phyloP scores from a whole-genome alignment of 805 yeast genomes.

The Metschnikowia chrysomelidarum region DNA sequence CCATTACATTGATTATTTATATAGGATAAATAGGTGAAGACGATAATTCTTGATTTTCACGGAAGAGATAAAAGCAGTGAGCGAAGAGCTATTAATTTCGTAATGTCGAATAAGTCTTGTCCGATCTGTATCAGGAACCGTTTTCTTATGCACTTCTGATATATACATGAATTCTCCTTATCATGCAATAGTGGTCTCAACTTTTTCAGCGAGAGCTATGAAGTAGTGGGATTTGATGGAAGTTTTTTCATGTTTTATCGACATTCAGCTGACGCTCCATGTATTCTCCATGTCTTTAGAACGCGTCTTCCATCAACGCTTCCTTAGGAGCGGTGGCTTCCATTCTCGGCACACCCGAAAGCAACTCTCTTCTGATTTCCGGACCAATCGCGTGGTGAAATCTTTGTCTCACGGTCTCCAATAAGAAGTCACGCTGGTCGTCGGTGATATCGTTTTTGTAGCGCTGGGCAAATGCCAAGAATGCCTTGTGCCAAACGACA shows the following conservation, averaged over 20 bases:
- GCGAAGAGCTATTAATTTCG: no score
- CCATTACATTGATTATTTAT: slow-evolving; percentile 4
- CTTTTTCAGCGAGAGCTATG: no score
- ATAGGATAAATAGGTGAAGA: background rate
- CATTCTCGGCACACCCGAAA: slow-evolving; percentile 77
- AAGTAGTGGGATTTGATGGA: no score
- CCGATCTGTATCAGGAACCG: no score
- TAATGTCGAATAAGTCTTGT: no score
- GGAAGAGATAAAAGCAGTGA: no score
- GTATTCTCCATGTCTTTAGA: slow-evolving; percentile 21
- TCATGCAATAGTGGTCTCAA: no score
- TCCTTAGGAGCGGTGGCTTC: slow-evolving; percentile 25
- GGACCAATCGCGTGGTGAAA: slow-evolving; percentile 88
- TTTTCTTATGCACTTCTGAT: no score
- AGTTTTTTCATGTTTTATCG: no score
- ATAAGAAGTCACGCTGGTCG: slow-evolving; percentile 91
- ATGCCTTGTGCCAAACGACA: slow-evolving; percentile 96
- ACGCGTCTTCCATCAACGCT: slow-evolving; percentile 40
- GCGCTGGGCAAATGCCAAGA: slow-evolving; percentile 90
- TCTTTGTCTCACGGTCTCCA: slow-evolving; percentile 89
- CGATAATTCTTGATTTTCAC: no score
- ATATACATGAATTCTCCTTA: no score
- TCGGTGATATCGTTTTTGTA: slow-evolving; percentile 98
- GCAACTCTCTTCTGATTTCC: slow-evolving; percentile 88
- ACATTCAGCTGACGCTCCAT: no score